phyloP scores from a whole-genome alignment of 345 rosid genomes.

The Gynandropsis gynandra region DNA sequence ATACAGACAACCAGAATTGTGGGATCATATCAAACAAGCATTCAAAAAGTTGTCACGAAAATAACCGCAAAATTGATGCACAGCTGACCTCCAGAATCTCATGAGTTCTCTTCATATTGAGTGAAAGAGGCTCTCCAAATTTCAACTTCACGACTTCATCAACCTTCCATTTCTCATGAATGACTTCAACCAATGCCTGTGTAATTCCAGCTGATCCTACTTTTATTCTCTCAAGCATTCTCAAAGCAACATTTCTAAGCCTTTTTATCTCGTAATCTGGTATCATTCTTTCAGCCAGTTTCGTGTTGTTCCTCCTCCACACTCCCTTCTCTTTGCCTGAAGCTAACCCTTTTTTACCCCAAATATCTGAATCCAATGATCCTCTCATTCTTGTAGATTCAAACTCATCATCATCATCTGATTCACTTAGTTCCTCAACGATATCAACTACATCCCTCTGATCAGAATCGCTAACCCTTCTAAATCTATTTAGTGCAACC shows the following conservation, averaged over 20 bases:
- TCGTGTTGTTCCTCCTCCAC: conserved; percentile 39
- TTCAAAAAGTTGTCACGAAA: background rate
- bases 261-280: conserved; percentile 73
- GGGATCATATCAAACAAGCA: background rate
- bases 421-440: conserved; percentile 11
- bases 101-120: conserved; percentile 80
- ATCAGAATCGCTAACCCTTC: conserved; percentile 1
- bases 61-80: conserved; percentile 1
- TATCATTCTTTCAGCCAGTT: conserved; percentile 45
- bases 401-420: conserved; percentile 8
- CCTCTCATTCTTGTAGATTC: conserved; percentile 25
- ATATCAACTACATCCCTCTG: conserved; percentile 11
- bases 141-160: conserved; percentile 86
- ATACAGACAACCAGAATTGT: too few relatives aligned
- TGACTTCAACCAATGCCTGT: conserved; percentile 54
- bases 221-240: conserved; percentile 79
- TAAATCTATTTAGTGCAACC: conserved; percentile 18
- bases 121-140: conserved; percentile 59
- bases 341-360: conserved; percentile 9
- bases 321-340: conserved; percentile 18
- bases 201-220: conserved; percentile 77
- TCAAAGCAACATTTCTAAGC: conserved; percentile 62
- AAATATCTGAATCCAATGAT: conserved; percentile 19
- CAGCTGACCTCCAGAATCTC: conserved; percentile 68
- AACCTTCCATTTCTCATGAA: conserved; percentile 69